A percentile compares a stretch with the other conserved stretches of the same genome.
Evolutionary conservation across 176 grass and related monocot species (phyloP).

Genomic region (Oryza meyeriana): DNA sequence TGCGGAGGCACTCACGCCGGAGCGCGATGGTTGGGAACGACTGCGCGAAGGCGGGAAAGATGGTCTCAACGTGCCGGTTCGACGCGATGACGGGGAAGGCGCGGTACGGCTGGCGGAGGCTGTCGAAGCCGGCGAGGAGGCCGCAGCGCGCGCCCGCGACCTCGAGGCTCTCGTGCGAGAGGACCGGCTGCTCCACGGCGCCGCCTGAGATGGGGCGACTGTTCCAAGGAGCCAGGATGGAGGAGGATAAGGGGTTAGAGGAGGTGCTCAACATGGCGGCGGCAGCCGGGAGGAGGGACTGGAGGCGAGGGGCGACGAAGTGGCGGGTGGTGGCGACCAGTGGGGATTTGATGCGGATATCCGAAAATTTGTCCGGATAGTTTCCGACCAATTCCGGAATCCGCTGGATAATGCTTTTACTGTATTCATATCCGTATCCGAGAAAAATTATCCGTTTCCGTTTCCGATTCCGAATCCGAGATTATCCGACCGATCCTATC

Average conservation of each 20-base stretch:
- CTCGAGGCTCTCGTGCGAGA: slow-evolving; percentile 61
- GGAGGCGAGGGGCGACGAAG: slow-evolving; percentile 49
- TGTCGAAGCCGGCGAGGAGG: slow-evolving; percentile 63
- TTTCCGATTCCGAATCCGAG: no score
- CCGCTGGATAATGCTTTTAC: no score
- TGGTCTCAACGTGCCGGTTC: slow-evolving; percentile 89
- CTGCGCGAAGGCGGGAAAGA: slow-evolving; percentile 70
- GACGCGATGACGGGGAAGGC: slow-evolving; percentile 60
- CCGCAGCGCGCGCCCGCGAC: slow-evolving; percentile 51
- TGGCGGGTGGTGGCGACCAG: slow-evolving; percentile 38
- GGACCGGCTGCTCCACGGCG: slow-evolving; percentile 14
- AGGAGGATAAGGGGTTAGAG: not conserved
- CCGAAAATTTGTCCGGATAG: no score
- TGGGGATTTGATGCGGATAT: no score
- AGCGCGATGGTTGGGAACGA: slow-evolving; percentile 59
- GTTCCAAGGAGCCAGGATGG: not conserved
- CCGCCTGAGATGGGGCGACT: not conserved
- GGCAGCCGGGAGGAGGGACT: slow-evolving; percentile 4
- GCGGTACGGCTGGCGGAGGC: slow-evolving; percentile 75
- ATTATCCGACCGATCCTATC: no score
- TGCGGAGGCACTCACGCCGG: slow-evolving; percentile 67
- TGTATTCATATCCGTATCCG: no score
- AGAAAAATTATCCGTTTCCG: no score
- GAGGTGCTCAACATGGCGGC: not conserved
- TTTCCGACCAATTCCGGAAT: no score